Evolutionary conservation across 805 yeast genomes (phyloP).

Genomic region (Saccharomycopsis fibuligera): DNA sequence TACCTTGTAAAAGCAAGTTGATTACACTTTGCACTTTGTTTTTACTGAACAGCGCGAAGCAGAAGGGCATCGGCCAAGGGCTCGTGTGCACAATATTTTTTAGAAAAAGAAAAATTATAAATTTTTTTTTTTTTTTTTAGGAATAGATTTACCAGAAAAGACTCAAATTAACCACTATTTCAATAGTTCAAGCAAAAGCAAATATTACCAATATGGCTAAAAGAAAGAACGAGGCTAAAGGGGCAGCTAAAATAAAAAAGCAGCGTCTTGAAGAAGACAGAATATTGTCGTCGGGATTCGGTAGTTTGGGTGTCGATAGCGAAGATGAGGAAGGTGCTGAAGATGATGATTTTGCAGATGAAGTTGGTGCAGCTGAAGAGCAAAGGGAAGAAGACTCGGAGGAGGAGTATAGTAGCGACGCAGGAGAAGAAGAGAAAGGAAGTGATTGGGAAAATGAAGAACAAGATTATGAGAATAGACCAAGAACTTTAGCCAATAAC

Average conservation of each 20-base stretch:
- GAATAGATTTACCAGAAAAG: too few species aligned
- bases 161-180: too few species aligned
- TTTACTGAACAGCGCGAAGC: too few species aligned
- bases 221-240: constrained; percentile 14
- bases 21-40: too few species aligned
- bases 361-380: constrained; percentile 7
- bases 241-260: constrained; percentile 16
- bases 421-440: constrained; percentile 11
- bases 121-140: too few species aligned
- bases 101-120: too few species aligned
- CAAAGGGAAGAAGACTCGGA: constrained; percentile 43
- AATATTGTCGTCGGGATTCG: constrained; percentile 11
- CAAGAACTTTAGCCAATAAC: constrained; percentile 48
- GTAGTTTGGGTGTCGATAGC: not conserved
- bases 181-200: too few species aligned
- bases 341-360: constrained; percentile 37
- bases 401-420: constrained; percentile 40
- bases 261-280: constrained; percentile 19
- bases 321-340: constrained; percentile 37
- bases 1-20: too few species aligned
- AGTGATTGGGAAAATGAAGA: constrained; percentile 65
- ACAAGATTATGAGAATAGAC: constrained; percentile 69
- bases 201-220: constrained; percentile 17
- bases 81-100: too few species aligned
- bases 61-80: too few species aligned